These are phyloP conservation scores for Fusarium sp. DNA, from an alignment of 2,329 filamentous ascomycete species.

Conservation along the genomic window DNA sequence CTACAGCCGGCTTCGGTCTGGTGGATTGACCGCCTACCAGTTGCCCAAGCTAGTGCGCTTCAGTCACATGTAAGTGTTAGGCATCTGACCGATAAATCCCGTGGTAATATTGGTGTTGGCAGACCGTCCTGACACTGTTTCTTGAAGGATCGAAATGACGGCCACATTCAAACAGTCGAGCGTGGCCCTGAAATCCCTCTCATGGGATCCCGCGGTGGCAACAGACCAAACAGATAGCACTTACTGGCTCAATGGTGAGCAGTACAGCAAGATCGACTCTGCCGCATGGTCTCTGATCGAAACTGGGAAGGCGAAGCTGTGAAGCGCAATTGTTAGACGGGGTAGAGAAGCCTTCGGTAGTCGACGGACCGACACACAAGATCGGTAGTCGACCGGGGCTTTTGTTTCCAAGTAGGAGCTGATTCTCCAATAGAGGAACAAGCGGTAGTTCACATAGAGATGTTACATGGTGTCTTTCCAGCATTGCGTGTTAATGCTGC, in stretches of 20 bases:
- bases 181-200: not conserved
- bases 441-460: not conserved
- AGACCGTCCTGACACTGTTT: not conserved
- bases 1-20: not conserved
- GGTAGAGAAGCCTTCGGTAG: not conserved
- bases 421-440: not conserved
- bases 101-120: not conserved
- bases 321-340: not conserved
- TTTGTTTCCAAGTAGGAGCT: not conserved
- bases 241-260: not conserved
- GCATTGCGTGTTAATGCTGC: no score
- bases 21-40: not conserved
- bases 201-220: not conserved
- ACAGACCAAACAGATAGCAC: not conserved
- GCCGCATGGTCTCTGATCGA: not conserved
- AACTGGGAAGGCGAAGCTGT: not conserved
- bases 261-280: not conserved
- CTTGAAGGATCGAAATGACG: not conserved
- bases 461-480: no score
- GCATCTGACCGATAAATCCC: not conserved
- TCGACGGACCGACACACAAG: no score
- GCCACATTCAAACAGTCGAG: not conserved
- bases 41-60: not conserved
- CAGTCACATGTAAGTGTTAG: not conserved
- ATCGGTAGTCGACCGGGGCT: not conserved